These are phyloP conservation scores for Diaporthe ampelina DNA, from an alignment of 2,329 filamentous ascomycete genomes.

Conservation along the genomic window DNA sequence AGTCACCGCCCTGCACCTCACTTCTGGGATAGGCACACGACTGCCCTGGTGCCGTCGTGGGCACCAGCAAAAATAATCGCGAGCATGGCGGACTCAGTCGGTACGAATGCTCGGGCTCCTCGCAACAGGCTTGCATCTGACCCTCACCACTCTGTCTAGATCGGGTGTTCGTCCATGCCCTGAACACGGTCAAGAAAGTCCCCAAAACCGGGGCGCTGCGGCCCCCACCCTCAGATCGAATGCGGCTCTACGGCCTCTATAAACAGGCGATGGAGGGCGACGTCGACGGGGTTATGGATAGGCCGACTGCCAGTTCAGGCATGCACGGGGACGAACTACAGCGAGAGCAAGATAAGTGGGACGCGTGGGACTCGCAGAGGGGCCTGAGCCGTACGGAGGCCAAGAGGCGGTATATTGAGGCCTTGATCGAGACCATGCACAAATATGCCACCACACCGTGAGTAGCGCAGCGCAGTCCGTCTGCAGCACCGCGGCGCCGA, in stretches of 20 bases:
- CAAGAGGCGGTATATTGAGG: slow-evolving; percentile 93
- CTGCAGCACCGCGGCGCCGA: neutral
- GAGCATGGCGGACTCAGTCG: slow-evolving; percentile 67
- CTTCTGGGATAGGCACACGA: slow-evolving; percentile 23
- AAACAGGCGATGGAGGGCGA: slow-evolving; percentile 99
- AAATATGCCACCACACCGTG: slow-evolving; percentile 89
- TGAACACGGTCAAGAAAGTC: slow-evolving; percentile 98
- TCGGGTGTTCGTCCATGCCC: slow-evolving; percentile 97
- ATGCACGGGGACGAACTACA: slow-evolving; percentile 67
- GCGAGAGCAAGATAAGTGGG: slow-evolving; percentile 81
- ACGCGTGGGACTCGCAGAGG: slow-evolving; percentile 93
- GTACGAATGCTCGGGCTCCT: slow-evolving; percentile 49
- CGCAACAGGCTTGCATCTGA: slow-evolving; percentile 24
- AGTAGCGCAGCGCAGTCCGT: slow-evolving; percentile 49
- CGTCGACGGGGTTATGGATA: slow-evolving; percentile 92
- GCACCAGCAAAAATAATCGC: slow-evolving; percentile 29
- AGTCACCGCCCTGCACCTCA: slow-evolving; percentile 15
- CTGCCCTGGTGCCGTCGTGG: slow-evolving; percentile 35
- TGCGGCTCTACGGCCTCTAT: slow-evolving; percentile 97
- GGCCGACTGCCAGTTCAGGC: slow-evolving; percentile 70
- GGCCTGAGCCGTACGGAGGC: slow-evolving; percentile 90
- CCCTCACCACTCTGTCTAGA: slow-evolving; percentile 67
- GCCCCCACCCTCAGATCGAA: slow-evolving; percentile 85
- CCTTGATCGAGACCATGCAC: slow-evolving; percentile 97
- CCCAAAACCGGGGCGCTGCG: slow-evolving; percentile 91